Evolutionary conservation across 345 rosid genomes (phyloP).

Genomic region (Eucalyptus urophylla): DNA sequence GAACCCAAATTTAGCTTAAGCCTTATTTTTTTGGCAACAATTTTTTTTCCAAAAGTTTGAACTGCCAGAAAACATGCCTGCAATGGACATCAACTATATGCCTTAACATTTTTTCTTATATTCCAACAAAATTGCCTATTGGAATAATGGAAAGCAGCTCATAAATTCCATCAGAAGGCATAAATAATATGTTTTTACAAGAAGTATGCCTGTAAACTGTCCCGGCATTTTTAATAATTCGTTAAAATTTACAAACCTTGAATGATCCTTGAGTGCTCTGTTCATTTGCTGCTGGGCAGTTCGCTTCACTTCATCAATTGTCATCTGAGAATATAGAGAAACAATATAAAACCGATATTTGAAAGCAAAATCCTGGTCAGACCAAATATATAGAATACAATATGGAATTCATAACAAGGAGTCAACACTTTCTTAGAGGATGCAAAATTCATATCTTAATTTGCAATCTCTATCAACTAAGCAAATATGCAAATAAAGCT

Average conservation of each 20-base stretch:
- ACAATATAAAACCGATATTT: neutral
- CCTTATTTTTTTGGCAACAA: neutral
- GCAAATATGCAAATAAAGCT: neutral
- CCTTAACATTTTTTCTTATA: neutral
- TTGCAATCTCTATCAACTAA: neutral
- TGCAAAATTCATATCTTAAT: neutral
- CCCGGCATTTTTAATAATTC: neutral
- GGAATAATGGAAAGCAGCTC: neutral
- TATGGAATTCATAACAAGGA: neutral
- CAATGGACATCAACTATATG: neutral
- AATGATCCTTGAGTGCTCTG: slow-evolving; percentile 82
- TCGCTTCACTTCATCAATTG: slow-evolving; percentile 91
- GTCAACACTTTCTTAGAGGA: neutral
- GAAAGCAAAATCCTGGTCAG: neutral
- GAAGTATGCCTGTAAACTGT: neutral
- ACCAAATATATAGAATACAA: neutral
- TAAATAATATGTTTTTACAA: neutral
- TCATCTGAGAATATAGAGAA: slow-evolving; percentile 39
- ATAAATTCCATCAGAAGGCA: neutral
- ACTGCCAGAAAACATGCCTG: neutral
- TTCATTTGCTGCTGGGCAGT: slow-evolving; percentile 92
- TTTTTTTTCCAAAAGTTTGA: neutral
- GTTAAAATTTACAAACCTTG: slow-evolving; percentile 37
- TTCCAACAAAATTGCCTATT: neutral
- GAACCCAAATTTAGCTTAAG: neutral